Base-by-base conservation (phyloP, 331 rosid species). In the Acacia concinna region DNA sequence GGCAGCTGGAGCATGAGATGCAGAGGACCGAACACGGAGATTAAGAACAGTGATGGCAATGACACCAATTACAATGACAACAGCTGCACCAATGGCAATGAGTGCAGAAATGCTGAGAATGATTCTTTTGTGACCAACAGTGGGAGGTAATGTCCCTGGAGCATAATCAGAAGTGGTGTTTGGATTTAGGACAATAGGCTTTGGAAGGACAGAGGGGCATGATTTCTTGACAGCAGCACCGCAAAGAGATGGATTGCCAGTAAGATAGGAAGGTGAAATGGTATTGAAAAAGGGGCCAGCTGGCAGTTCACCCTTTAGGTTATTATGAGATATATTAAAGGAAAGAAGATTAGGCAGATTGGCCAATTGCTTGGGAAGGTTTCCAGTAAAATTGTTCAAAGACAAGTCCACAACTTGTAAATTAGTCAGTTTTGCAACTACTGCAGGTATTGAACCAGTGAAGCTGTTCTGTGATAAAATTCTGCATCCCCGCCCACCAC, bases 51-150 rank as follows among this genome's bases (percentile, higher is more conserved):
- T 89, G 82, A 96, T 96, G 21, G 98, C 87, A 70, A 96, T 92
- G 41, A 96, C 99, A 68, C 99, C 99, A 52, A 96, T 79, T 35
- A 96, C 91, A 76, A 96, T 96, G 81, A 90, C 90, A 76, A 97
- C 97, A 17, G 99, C 99, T 77, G 99, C 99, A 54, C 97, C 99
- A 68, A 96, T 96, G 84, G 99, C 99, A 47, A 96, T 89, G 74
- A 96, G 98, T 8, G 99, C 93, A 59, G 99, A 96, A 82, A 96
- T 90, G 91, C 99, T 96, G 81, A 96, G 99, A 79, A 96, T 88
- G 82, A 89, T 96, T 84, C 92, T 89, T 60, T 89, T 93, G 83
- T 88, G 98, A 69, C 92, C 93, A 54, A 80, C 63, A 66, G 31
- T 88, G 40, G 93, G 65, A 78, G 97, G 88, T 43, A 86, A 75